Base-by-base conservation (phyloP, 1,139 yeast genomes). In the Arxiozyma bovina region DNA sequence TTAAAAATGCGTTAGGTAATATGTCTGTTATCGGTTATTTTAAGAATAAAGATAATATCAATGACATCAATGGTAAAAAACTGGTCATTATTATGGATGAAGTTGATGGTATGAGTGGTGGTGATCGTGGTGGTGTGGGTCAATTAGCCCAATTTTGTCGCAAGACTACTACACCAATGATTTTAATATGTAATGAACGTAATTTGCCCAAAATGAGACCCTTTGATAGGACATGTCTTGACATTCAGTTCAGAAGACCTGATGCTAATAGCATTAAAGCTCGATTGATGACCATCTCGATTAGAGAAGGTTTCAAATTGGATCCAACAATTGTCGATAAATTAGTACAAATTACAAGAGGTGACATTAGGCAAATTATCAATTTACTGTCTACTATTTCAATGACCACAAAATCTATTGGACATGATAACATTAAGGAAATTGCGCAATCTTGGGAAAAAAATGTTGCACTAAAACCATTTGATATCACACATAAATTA, bases 71-170 rank as follows among this genome's bases (percentile, higher is more conserved):
- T 48, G 73, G 74, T 51, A 77, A 79, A 57, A 82, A 80, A 55
- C 82, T 91, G 62, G 90, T 91, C 53, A 77, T 93, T 52, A 86
- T 94, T 60, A 90, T 94, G 98, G 99, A 94, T 72, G 99, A 94
- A 73, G 99, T 94, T 40, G 99, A 94, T 70, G 99, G 99, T 61
- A 93, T 94, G 99, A 88, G 96, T 47, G 90, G 95, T 64, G 99
- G 99, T 60, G 99, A 94, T 70, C 85, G 94, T 64, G 99, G 99
- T 59, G 99, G 99, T 60, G 96, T 94, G 22, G 98, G 97, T 27
- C 96, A 93, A 56, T 78, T 94, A 72, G 91, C 97, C 0, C 83
- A 85, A 48, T 85, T 89, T 63, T 93, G 98, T 68, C 78, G 85
- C 47, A 83, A 82, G 50, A 90, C 99, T 0, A 78, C 83, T 52